Evolutionary conservation across 441 rosid species (phyloP).

Genomic region (Populus hybrid): DNA sequence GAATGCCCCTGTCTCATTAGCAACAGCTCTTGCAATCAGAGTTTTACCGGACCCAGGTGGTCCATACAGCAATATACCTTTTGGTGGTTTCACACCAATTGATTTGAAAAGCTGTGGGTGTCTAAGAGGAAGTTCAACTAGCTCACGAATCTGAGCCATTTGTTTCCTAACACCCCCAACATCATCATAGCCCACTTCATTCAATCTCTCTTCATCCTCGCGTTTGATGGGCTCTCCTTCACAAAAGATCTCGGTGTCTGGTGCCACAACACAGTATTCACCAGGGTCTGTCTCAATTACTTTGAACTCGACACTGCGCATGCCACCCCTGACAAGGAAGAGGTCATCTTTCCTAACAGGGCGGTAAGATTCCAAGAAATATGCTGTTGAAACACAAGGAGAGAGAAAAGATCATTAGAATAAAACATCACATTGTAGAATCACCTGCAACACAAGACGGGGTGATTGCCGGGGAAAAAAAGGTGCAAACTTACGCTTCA

Average conservation of each 20-base stretch:
- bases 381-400: conserved; percentile 35
- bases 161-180: conserved; percentile 79
- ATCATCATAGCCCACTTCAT: conserved; percentile 74
- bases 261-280: conserved; percentile 66
- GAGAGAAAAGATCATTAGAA: background rate
- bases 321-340: conserved; percentile 63
- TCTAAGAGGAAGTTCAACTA: conserved; percentile 70
- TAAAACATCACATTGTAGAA: background rate
- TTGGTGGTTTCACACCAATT: conserved; percentile 79
- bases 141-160: conserved; percentile 75
- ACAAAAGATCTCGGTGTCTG: conserved; percentile 64
- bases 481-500: conserved; percentile 52
- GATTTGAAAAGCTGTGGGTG: conserved; percentile 72
- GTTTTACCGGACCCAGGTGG: conserved; percentile 71
- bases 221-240: conserved; percentile 68
- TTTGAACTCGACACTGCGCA: conserved; percentile 66
- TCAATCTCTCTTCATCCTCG: conserved; percentile 66
- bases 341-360: conserved; percentile 63
- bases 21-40: conserved; percentile 61
- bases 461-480: background rate
- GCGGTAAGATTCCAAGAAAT: conserved; percentile 61
- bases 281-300: conserved; percentile 58
- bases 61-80: conserved; percentile 62
- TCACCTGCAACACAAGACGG: background rate
- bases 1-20: conserved; percentile 70